Percentiles rank a stretch among this genome's conserved stretches.
Conservation (phyloP, 2,329 filamentous ascomycete genomes). For the Colletotrichum acutatum region DNA sequence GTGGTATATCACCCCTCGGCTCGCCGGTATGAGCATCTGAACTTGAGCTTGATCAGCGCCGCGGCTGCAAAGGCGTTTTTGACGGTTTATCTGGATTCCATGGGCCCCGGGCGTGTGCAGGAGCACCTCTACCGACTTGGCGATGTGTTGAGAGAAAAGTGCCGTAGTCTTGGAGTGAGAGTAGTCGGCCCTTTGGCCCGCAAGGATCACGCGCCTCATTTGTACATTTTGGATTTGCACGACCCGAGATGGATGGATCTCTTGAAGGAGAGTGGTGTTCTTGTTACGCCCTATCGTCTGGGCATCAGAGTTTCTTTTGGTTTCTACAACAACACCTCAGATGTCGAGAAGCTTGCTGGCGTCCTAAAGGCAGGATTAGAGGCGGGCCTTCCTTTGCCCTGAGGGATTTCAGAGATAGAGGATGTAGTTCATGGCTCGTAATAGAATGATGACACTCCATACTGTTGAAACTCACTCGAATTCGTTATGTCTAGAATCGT, state of each 20-base stretch:
- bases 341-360: constrained; percentile 36
- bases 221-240: constrained; percentile 42
- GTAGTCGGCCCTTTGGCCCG: constrained; percentile 38
- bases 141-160: constrained; percentile 36
- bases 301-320: constrained; percentile 43
- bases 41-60: constrained; percentile 40
- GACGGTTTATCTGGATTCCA: constrained; percentile 41
- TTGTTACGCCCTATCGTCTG: constrained; percentile 39
- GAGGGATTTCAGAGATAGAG: neutral
- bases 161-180: constrained; percentile 37
- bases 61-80: constrained; percentile 41
- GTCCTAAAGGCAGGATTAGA: constrained; percentile 2
- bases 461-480: too few species aligned
- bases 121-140: constrained; percentile 41
- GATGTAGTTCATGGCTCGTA: too few species aligned
- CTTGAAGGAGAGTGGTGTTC: constrained; percentile 32
- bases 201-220: constrained; percentile 41
- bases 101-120: constrained; percentile 41
- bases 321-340: constrained; percentile 40
- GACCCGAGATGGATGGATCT: constrained; percentile 38
- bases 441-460: too few species aligned
- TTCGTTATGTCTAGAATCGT: too few species aligned
- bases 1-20: constrained; percentile 40
- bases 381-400: neutral
- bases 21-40: constrained; percentile 45